A percentile compares a stretch with the other conserved stretches of the same genome.
Evolutionary conservation across 2,329 filamentous ascomycete genomes (phyloP).

Genomic region (Tricladium varicosporioides): DNA sequence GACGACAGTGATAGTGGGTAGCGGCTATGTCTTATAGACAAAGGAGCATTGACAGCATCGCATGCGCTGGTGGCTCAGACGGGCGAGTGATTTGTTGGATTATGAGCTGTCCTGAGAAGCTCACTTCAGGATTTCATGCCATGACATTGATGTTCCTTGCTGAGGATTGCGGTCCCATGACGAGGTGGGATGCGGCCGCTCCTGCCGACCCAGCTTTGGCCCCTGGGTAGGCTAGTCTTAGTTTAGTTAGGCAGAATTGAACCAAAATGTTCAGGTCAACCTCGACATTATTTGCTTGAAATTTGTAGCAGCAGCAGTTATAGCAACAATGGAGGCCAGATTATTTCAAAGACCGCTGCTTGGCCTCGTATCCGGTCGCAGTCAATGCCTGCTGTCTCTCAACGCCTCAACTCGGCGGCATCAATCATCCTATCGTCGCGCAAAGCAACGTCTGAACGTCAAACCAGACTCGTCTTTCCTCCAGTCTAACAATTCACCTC

Average conservation of each 20-base stretch:
- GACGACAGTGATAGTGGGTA: background rate
- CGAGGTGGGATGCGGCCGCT: conserved; percentile 3
- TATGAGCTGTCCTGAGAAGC: conserved; percentile 17
- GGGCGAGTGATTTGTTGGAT: conserved; percentile 19
- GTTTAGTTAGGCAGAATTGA: background rate
- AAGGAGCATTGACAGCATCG: conserved; percentile 14
- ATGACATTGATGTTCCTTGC: conserved; percentile 13
- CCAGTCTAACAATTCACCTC: conserved; percentile 31
- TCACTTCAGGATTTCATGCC: conserved; percentile 4
- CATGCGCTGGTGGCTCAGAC: conserved; percentile 5
- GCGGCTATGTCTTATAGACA: conserved; percentile 6
- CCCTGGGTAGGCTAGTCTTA: conserved; percentile 9
- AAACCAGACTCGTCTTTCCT: conserved; percentile 61
- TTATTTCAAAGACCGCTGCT: conserved; percentile 30
- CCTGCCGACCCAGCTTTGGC: background rate
- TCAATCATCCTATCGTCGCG: conserved; percentile 35
- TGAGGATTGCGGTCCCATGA: conserved; percentile 14
- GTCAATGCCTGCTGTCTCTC: conserved; percentile 28
- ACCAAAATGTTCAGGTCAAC: conserved; percentile 10
- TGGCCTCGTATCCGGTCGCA: conserved; percentile 26
- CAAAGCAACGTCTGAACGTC: conserved; percentile 45
- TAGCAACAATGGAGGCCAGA: conserved; percentile 30
- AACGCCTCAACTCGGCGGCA: conserved; percentile 30
- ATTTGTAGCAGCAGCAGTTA: background rate
- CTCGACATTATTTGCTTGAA: conserved; percentile 2